Evolutionary conservation across 768 basidiomycete species (phyloP).

Genomic region (Leccinum subgranulosum): DNA sequence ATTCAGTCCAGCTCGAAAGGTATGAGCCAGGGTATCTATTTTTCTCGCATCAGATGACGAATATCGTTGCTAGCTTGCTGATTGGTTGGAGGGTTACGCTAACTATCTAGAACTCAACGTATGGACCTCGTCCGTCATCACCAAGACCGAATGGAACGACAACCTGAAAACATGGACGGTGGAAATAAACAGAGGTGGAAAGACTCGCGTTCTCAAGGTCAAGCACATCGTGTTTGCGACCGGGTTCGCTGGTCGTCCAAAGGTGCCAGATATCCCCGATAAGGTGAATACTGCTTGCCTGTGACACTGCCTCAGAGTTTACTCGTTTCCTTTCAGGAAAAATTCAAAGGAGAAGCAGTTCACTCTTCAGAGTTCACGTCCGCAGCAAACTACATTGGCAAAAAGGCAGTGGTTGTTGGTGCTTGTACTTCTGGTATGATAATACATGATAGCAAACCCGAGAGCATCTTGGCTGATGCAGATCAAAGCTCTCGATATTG

Average conservation of each 20-base stretch:
- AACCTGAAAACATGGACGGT: constrained; percentile 44
- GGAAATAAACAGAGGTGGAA: constrained; percentile 33
- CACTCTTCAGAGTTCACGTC: constrained; percentile 54
- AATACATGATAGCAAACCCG: background rate
- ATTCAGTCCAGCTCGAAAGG: constrained; percentile 50
- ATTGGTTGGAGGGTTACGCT: constrained; percentile 65
- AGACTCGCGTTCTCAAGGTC: constrained; percentile 35
- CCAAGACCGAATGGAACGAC: constrained; percentile 37
- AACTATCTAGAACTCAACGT: constrained; percentile 57
- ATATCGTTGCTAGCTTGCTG: constrained; percentile 45
- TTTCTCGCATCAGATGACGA: background rate
- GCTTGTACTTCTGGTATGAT: constrained; percentile 58
- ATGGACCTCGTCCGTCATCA: constrained; percentile 52
- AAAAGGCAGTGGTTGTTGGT: constrained; percentile 67
- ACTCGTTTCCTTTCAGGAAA: constrained; percentile 28
- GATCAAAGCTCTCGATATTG: constrained; percentile 34
- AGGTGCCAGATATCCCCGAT: constrained; percentile 44
- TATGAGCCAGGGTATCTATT: constrained; percentile 4
- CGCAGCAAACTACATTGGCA: constrained; percentile 49
- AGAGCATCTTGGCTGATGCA: constrained; percentile 8
- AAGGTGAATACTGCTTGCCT: constrained; percentile 27
- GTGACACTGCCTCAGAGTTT: background rate
- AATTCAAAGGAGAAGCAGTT: constrained; percentile 50
- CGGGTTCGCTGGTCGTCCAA: constrained; percentile 45
- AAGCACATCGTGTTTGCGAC: constrained; percentile 58